Conservation (phyloP, 495 filamentous ascomycete genomes). For the Penicillium steckii region DNA sequence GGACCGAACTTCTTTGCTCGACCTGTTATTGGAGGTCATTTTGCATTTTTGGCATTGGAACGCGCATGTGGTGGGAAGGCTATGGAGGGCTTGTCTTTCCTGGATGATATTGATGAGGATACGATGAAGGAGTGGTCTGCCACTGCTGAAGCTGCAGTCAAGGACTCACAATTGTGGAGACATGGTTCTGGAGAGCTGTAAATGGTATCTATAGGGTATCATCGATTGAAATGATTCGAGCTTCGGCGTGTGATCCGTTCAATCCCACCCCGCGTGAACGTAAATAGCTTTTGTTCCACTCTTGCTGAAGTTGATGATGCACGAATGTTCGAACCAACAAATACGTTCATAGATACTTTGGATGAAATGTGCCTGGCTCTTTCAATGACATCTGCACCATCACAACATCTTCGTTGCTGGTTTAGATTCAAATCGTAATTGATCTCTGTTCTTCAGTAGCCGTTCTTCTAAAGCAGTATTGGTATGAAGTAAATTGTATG, state of each 20-base stretch:
- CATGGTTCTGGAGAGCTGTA: conserved; percentile 24
- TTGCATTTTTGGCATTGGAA: conserved; percentile 78
- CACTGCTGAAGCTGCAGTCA: conserved; percentile 27
- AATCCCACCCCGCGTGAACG: not conserved
- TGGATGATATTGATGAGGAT: conserved; percentile 45
- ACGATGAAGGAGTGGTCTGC: conserved; percentile 20
- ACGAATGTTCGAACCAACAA: too few relatives aligned
- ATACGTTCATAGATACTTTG: not conserved
- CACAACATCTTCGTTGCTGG: too few relatives aligned
- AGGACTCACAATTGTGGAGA: conserved; percentile 2
- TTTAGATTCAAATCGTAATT: too few relatives aligned
- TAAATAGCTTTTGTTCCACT: not conserved
- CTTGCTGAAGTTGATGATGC: too few relatives aligned
- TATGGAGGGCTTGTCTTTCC: conserved; percentile 60
- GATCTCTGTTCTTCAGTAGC: too few relatives aligned
- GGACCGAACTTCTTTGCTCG: conserved; percentile 74
- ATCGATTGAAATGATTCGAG: not conserved
- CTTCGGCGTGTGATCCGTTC: too few relatives aligned
- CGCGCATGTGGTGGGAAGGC: conserved; percentile 72
- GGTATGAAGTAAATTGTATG: too few relatives aligned
- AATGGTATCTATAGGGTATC: not conserved
- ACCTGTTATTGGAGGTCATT: conserved; percentile 85
- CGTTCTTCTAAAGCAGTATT: too few relatives aligned
- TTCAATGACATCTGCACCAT: too few relatives aligned
- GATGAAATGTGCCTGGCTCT: too few relatives aligned